Evolutionary conservation across 2,329 filamentous ascomycete genomes (phyloP).

Genomic region (Mariannaea sp.): DNA sequence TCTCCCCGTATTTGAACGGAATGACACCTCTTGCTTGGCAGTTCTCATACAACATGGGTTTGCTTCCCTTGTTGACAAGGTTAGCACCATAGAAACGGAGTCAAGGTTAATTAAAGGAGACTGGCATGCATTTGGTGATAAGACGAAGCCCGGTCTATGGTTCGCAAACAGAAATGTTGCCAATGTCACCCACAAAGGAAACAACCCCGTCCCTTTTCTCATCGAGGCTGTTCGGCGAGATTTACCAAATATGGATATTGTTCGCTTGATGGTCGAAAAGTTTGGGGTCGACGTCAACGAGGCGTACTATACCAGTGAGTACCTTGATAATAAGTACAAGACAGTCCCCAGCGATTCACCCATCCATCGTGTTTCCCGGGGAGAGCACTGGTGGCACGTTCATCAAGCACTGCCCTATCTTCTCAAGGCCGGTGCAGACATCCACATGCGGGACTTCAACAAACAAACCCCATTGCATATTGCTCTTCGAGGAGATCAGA

Average conservation of each 20-base stretch:
- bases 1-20: neutral
- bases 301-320: neutral
- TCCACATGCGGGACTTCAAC: slow-evolving; percentile 12
- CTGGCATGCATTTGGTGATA: slow-evolving; percentile 30
- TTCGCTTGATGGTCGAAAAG: slow-evolving; percentile 42
- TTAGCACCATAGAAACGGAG: slow-evolving; percentile 21
- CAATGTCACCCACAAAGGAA: neutral
- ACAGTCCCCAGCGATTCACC: neutral
- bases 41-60: slow-evolving; percentile 28
- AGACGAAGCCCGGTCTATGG: slow-evolving; percentile 26
- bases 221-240: slow-evolving; percentile 37
- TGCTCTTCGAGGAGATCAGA: slow-evolving; percentile 9
- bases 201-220: slow-evolving; percentile 22
- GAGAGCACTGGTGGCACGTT: slow-evolving; percentile 31
- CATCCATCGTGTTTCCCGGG: neutral
- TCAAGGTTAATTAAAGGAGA: slow-evolving; percentile 14
- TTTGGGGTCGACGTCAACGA: slow-evolving; percentile 40
- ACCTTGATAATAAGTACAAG: neutral
- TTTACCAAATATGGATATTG: slow-evolving; percentile 43
- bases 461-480: slow-evolving; percentile 29
- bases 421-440: slow-evolving; percentile 23
- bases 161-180: slow-evolving; percentile 7
- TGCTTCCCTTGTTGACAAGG: slow-evolving; percentile 24
- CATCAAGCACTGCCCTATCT: slow-evolving; percentile 32
- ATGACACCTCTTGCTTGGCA: neutral